Conservation (phyloP, 2,329 filamentous ascomycete genomes). For the Exophiala sp. region DNA sequence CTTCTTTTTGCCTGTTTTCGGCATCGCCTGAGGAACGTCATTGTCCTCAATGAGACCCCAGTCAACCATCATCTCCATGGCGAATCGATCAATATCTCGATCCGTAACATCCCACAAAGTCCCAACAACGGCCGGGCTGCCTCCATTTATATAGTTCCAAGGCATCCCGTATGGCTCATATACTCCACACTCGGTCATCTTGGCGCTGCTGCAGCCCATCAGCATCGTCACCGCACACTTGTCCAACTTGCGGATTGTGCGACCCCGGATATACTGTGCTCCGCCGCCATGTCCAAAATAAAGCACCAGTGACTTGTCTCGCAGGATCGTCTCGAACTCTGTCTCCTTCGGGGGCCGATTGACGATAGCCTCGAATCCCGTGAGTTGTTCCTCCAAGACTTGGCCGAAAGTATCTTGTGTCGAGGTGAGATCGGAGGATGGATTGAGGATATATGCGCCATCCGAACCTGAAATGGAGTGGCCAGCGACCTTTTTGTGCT, state of each 20-base stretch:
- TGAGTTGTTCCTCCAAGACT: conserved; percentile 17
- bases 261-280: conserved; percentile 85
- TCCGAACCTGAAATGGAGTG: conserved; percentile 23
- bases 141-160: conserved; percentile 86
- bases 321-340: conserved; percentile 69
- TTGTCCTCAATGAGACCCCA: conserved; percentile 71
- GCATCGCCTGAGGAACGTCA: conserved; percentile 10
- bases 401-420: conserved; percentile 74
- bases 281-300: conserved; percentile 98
- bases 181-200: conserved; percentile 73
- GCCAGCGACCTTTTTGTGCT: conserved; percentile 19
- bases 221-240: conserved; percentile 80
- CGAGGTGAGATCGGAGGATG: conserved; percentile 73
- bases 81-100: conserved; percentile 92
- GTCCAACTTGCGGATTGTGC: conserved; percentile 74
- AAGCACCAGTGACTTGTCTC: conserved; percentile 67
- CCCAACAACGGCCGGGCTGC: conserved; percentile 79
- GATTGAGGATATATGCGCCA: conserved; percentile 77
- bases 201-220: conserved; percentile 90
- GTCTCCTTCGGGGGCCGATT: conserved; percentile 68
- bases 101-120: conserved; percentile 98
- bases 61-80: conserved; percentile 70
- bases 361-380: conserved; percentile 51
- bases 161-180: conserved; percentile 91
- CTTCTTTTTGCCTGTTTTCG: conserved; percentile 31